Evolutionary conservation across 225 moss, liverwort and hornwort genomes (phyloP).

Genomic region (Bryum argenteum): DNA sequence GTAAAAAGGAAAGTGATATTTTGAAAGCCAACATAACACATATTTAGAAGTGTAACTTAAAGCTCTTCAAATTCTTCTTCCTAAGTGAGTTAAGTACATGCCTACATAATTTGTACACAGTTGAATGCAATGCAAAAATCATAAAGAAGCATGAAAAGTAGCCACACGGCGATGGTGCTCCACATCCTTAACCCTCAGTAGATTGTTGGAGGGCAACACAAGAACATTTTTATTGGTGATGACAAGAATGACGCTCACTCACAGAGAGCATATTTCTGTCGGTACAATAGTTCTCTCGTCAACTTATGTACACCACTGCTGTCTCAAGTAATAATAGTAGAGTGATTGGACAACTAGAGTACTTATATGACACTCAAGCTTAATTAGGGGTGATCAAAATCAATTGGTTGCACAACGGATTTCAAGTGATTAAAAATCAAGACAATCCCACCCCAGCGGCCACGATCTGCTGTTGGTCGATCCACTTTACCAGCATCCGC

Average conservation of each 20-base stretch:
- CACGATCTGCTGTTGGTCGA: constrained; percentile 59
- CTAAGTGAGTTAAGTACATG: too few species aligned
- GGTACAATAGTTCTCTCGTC: constrained; percentile 39
- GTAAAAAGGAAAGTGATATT: too few species aligned
- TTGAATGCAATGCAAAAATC: too few species aligned
- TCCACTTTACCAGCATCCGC: constrained; percentile 64
- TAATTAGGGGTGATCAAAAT: constrained; percentile 29
- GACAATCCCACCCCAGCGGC: constrained; percentile 42
- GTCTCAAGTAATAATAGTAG: constrained; percentile 3
- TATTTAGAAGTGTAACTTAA: too few species aligned
- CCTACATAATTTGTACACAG: too few species aligned
- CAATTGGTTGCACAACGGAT: constrained; percentile 29
- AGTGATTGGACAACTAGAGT: constrained; percentile 35
- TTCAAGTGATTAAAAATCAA: not conserved
- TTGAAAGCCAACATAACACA: too few species aligned
- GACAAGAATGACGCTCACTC: constrained; percentile 33
- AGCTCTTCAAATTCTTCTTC: too few species aligned
- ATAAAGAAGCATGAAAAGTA: too few species aligned
- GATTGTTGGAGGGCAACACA: constrained; percentile 21
- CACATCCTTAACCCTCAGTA: constrained; percentile 25
- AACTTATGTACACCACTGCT: constrained; percentile 37
- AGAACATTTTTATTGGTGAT: constrained; percentile 30
- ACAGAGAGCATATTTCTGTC: constrained; percentile 29
- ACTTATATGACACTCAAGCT: constrained; percentile 43
- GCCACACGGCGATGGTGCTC: not conserved